Evolutionary conservation across 805 yeast species (phyloP).

Genomic region (Starmerella stigmatis): DNA sequence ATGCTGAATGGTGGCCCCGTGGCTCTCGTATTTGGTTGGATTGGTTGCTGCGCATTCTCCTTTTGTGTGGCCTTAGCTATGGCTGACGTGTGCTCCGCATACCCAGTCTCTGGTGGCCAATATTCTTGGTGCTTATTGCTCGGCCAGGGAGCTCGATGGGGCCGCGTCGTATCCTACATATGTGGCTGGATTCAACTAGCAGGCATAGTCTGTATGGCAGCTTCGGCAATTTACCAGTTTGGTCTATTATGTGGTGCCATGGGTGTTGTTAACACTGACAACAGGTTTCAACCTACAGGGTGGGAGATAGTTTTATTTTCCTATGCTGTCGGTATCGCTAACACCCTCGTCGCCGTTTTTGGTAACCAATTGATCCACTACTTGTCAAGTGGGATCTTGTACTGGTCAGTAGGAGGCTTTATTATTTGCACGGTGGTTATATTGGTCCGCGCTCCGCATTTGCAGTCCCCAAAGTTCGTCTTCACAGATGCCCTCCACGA

Average conservation of each 20-base stretch:
- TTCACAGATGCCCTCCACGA: conserved; percentile 45
- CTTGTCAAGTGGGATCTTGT: conserved; percentile 42
- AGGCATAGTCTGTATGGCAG: conserved; percentile 52
- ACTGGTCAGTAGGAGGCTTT: conserved; percentile 44
- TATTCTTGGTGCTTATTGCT: conserved; percentile 52
- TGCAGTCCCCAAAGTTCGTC: conserved; percentile 43
- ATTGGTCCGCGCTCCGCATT: conserved; percentile 41
- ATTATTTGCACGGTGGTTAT: conserved; percentile 44
- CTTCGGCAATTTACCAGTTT: conserved; percentile 47
- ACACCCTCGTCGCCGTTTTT: conserved; percentile 21
- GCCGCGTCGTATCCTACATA: conserved; percentile 43
- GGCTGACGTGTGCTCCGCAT: conserved; percentile 47
- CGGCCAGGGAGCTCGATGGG: conserved; percentile 28
- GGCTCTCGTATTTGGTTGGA: conserved; percentile 51
- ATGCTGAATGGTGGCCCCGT: conserved; percentile 53
- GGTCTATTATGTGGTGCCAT: conserved; percentile 46
- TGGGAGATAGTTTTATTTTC: conserved; percentile 27
- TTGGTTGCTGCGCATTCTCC: conserved; percentile 45
- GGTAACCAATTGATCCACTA: conserved; percentile 36
- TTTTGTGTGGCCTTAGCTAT: conserved; percentile 48
- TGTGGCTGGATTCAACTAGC: conserved; percentile 57
- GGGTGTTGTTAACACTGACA: conserved; percentile 32
- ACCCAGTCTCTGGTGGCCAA: conserved; percentile 60
- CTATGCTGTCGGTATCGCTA: conserved; percentile 23
- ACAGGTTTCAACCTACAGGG: conserved; percentile 29